phyloP scores from a whole-genome alignment of 441 rosid genomes.

The Euphorbia schlechtendalii region DNA sequence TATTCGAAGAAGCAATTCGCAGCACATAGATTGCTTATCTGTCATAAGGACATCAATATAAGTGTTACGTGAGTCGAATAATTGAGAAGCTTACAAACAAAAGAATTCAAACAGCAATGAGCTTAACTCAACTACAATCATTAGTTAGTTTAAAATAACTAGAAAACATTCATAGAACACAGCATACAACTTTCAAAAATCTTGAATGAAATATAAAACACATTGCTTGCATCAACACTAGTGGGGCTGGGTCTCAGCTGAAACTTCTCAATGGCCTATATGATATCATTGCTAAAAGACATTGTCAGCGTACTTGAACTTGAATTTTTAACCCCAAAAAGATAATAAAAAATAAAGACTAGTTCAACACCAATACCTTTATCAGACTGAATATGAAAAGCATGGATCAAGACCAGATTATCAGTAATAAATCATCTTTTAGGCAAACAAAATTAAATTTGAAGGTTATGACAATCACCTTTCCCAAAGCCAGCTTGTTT shows the following conservation, averaged over 20 bases:
- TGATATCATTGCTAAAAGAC: not conserved
- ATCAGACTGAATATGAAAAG: not conserved
- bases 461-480: conserved; percentile 26
- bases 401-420: not conserved
- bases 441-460: conserved; percentile 10
- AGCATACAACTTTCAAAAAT: not conserved
- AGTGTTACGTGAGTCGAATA: conserved; percentile 4
- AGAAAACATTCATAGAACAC: too few species aligned
- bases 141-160: too few species aligned
- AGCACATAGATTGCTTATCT: conserved; percentile 44
- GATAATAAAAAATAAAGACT: too few species aligned
- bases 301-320: too few species aligned
- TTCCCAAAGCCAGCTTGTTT: conserved; percentile 26
- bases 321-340: too few species aligned
- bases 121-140: too few species aligned
- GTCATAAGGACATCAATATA: conserved; percentile 20
- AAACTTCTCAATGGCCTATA: not conserved
- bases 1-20: conserved; percentile 66
- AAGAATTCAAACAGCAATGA: too few species aligned
- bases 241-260: not conserved
- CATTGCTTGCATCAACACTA: not conserved
- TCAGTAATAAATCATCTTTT: not conserved
- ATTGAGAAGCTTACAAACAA: not conserved
- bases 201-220: not conserved
- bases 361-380: not conserved